Conservation (phyloP, 768 basidiomycete species). For the Mycena venus region DNA sequence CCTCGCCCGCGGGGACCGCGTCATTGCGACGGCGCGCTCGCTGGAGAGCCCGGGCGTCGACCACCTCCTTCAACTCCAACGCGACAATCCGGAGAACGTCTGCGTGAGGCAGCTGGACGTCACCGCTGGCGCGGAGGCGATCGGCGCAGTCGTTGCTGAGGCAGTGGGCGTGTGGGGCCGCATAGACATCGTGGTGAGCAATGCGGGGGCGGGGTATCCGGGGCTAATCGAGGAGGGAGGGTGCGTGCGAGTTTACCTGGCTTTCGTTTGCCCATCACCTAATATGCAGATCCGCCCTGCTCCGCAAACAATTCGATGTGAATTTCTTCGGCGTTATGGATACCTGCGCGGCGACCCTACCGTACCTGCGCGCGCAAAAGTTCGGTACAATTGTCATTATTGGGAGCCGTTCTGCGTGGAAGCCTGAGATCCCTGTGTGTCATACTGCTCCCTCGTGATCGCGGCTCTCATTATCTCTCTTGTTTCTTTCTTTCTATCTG, state of each 20-base stretch:
- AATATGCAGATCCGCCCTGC: constrained; percentile 31
- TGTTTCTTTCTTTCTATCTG: not conserved
- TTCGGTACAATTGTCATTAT: constrained; percentile 55
- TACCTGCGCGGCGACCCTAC: constrained; percentile 58
- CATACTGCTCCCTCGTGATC: no score
- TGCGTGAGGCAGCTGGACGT: constrained; percentile 54
- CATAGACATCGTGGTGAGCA: constrained; percentile 61
- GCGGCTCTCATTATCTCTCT: no score
- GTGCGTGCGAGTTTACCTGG: constrained; percentile 33
- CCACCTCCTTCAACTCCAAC: no score
- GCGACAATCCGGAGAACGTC: constrained; percentile 38
- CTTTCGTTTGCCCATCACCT: no score
- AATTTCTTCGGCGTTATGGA: constrained; percentile 61
- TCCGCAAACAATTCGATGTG: constrained; percentile 52
- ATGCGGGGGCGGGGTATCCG: constrained; percentile 52
- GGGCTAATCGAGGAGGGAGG: constrained; percentile 55
- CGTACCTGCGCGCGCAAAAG: constrained; percentile 45
- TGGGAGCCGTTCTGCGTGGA: constrained; percentile 55
- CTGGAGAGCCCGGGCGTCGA: constrained; percentile 47
- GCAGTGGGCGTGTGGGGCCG: constrained; percentile 50
- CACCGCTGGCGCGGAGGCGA: constrained; percentile 42
- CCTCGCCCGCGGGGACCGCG: constrained; percentile 58
- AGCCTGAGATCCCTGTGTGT: constrained; percentile 50
- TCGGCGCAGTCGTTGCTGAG: constrained; percentile 47
- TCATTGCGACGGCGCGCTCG: constrained; percentile 58